Evolutionary conservation across 2,329 filamentous ascomycete genomes (phyloP).

Genomic region (Xylaria sp.): DNA sequence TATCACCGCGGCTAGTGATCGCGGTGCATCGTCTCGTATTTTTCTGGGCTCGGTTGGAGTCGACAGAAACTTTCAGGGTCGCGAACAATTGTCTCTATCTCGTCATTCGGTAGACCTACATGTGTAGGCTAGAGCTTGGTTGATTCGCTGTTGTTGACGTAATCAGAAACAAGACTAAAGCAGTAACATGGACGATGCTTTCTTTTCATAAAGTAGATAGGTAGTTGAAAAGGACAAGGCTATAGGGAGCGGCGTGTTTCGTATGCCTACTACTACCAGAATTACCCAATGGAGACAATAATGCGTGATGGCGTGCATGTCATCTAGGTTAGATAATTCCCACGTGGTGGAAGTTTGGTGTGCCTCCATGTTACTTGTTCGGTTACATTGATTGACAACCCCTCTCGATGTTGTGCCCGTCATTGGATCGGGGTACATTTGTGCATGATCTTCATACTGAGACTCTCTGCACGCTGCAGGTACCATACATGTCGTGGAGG

Average conservation of each 20-base stretch:
- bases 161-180: background rate
- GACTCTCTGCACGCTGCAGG: conserved; percentile 25
- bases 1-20: conserved; percentile 41
- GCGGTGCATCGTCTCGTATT: no score
- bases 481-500: conserved; percentile 14
- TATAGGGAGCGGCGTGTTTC: background rate
- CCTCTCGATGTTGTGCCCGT: conserved; percentile 9
- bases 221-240: background rate
- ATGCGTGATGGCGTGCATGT: conserved; percentile 1
- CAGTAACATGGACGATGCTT: background rate
- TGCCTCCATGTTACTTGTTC: conserved; percentile 6
- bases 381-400: conserved; percentile 22
- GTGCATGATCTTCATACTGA: background rate
- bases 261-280: background rate
- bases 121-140: background rate
- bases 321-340: background rate
- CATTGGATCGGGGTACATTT: conserved; percentile 17
- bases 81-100: background rate
- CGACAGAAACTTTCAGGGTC: background rate
- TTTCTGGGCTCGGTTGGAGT: background rate
- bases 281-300: background rate
- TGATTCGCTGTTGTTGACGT: background rate
- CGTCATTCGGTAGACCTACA: background rate
- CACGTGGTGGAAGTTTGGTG: conserved; percentile 22
- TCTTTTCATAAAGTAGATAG: background rate